Evolutionary conservation across 2,329 filamentous ascomycete species (phyloP).

Genomic region (Elsinoe necatrix): DNA sequence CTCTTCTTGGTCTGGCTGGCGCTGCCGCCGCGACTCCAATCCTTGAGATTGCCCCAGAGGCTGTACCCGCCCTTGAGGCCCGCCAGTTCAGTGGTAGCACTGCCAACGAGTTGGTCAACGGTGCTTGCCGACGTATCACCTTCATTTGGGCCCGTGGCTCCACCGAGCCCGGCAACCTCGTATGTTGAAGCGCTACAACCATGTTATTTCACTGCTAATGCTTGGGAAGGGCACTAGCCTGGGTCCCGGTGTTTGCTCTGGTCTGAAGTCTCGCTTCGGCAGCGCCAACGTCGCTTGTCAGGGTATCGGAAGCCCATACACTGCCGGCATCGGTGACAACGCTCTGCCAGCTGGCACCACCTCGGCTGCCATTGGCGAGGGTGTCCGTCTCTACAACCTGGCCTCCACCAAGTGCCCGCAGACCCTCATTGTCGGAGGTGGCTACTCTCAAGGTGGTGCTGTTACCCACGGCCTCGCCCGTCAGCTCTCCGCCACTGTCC

Average conservation of each 20-base stretch:
- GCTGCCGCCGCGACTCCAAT: constrained; percentile 5
- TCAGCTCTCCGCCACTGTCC: constrained; percentile 24
- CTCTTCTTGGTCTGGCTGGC: constrained; percentile 12
- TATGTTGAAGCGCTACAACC: neutral
- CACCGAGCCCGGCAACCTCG: constrained; percentile 44
- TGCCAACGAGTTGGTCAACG: constrained; percentile 20
- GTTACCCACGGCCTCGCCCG: constrained; percentile 31
- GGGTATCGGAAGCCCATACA: constrained; percentile 18
- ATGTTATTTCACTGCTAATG: neutral
- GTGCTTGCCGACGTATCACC: constrained; percentile 39
- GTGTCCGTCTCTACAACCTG: constrained; percentile 21
- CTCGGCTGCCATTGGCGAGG: constrained; percentile 20
- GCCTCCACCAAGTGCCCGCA: constrained; percentile 24
- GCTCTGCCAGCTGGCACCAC: constrained; percentile 21
- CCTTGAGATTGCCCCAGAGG: constrained; percentile 5
- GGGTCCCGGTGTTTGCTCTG: constrained; percentile 7
- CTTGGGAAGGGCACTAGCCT: neutral
- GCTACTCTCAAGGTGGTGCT: constrained; percentile 32
- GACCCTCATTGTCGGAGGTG: constrained; percentile 23
- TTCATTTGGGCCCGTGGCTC: constrained; percentile 51
- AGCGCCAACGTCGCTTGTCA: constrained; percentile 19
- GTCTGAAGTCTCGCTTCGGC: constrained; percentile 14
- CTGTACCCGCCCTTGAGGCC: constrained; percentile 1
- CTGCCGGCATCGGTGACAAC: constrained; percentile 20
- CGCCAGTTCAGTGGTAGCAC: constrained; percentile 9